Evolutionary conservation across 2,329 filamentous ascomycete genomes (phyloP), one percentile per base, ranked within the genome.

Genomic region (Pyricularia sp.): DNA sequence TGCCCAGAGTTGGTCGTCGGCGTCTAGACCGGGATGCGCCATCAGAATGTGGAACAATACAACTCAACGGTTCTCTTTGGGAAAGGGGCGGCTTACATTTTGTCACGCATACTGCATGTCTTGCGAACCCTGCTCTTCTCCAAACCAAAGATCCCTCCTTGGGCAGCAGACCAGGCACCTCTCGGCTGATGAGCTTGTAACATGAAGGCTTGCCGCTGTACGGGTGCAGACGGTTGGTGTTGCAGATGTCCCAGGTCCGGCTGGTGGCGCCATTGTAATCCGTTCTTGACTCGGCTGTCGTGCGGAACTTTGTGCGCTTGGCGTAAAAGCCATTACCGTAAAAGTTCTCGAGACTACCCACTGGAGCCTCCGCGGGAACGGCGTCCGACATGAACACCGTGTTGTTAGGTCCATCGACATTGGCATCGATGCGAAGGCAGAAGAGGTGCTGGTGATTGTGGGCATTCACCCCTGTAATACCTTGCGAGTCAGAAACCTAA

Each of bases 381-480:
- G 92, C 90, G 73, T 97, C 94, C 14, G 90, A 89, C 79, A 94
- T 88, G 82, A 93, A 94, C 70, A 97, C 84, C 0, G 93, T 94
- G 78, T 97, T 97, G 71, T 89, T 85, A 0, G 90, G 87, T 0
- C 94, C 94, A 76, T 97, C 94, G 69, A 97, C 86, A 75, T 94
- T 95, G 36, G 93, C 87, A 77, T 97, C 92, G 63, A 97, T 83
- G 61, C 94, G 92, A 63, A 97, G 82, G 76, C 93, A 97, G 86
- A 97, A 97, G 36, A 97, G 85, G 78, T 97, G 94, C 79, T 97
- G 93, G 79, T 97, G 94, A 81, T 97, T 97, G 81, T 97, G 94
- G 0, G 94, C 94, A 75, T 97, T 97, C 75, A 97, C 93, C 59
- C 92, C 83, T 74, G 66, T 42, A 42, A 20, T 25, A 9, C 2